Evolutionary conservation across 495 filamentous ascomycete genomes (phyloP).

Genomic region (Penicillium antarcticum): DNA sequence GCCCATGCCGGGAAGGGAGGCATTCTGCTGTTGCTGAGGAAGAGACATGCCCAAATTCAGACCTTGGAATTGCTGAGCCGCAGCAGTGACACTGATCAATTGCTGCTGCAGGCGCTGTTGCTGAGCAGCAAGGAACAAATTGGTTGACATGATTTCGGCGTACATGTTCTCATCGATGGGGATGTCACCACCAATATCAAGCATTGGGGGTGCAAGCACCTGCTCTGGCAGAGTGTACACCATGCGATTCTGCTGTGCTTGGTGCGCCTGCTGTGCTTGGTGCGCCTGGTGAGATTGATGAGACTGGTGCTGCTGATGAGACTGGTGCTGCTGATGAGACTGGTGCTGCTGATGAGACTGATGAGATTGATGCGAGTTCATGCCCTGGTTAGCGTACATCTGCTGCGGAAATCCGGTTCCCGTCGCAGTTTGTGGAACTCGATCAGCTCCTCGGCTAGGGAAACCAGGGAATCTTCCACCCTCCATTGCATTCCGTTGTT

Average conservation of each 20-base stretch:
- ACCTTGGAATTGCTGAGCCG: constrained; percentile 72
- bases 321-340: too few species aligned
- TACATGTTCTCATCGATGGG: constrained; percentile 79
- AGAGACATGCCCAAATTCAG: constrained; percentile 52
- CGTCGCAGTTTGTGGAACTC: constrained; percentile 61
- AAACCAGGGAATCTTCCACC: constrained; percentile 41
- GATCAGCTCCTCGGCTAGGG: constrained; percentile 37
- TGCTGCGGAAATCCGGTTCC: constrained; percentile 55
- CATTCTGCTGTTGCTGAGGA: constrained; percentile 40
- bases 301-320: too few species aligned
- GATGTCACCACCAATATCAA: constrained; percentile 61
- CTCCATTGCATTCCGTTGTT: constrained; percentile 49
- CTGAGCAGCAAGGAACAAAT: constrained; percentile 80
- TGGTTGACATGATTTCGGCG: constrained; percentile 79
- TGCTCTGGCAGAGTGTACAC: constrained; percentile 76
- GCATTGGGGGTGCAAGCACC: constrained; percentile 76
- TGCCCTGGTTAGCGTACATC: constrained; percentile 41
- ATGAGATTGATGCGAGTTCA: constrained; percentile 21
- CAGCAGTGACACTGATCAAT: constrained; percentile 51
- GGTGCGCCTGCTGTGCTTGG: neutral
- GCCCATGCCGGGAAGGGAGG: constrained; percentile 44
- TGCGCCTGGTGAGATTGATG: too few species aligned
- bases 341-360: neutral
- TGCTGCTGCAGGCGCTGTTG: constrained; percentile 79
- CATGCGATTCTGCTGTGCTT: constrained; percentile 39